phyloP scores from a whole-genome alignment of 2,329 filamentous ascomycete genomes.

The Bipolaris cookei region DNA sequence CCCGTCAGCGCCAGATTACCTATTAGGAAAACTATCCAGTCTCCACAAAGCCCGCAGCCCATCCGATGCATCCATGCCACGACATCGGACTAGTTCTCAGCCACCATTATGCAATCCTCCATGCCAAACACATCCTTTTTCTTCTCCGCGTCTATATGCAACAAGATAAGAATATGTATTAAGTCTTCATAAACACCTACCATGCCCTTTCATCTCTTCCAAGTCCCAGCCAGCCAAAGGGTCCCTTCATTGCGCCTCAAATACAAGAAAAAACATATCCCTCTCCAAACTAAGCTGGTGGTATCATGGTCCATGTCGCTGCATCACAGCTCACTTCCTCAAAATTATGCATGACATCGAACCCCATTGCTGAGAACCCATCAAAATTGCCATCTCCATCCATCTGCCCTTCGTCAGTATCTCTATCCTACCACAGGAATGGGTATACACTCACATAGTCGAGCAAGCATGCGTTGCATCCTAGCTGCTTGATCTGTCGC shows the following conservation, averaged over 20 bases:
- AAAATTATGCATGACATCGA: constrained; percentile 77
- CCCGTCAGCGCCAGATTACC: background rate
- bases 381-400: constrained; percentile 75
- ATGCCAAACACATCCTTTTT: too few relatives aligned
- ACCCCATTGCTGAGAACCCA: constrained; percentile 78
- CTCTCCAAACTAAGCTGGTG: constrained; percentile 40
- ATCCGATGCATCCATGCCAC: constrained; percentile 7
- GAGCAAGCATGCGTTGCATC: constrained; percentile 73
- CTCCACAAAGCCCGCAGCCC: constrained; percentile 1
- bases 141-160: too few relatives aligned
- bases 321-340: constrained; percentile 79
- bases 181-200: background rate
- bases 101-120: background rate
- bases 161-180: too few relatives aligned
- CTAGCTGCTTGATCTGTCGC: constrained; percentile 80
- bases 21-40: background rate
- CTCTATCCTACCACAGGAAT: background rate
- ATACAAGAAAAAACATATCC: background rate
- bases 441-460: constrained; percentile 71
- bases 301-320: constrained; percentile 65
- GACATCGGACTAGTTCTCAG: constrained; percentile 4
- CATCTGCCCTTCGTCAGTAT: constrained; percentile 60
- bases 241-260: background rate
- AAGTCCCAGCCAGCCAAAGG: background rate
- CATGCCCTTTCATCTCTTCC: background rate